Percentiles rank a stretch among this genome's conserved stretches.
Conservation (phyloP, 108 stramenopile species). For the Pseudonitzschia pungens region DNA sequence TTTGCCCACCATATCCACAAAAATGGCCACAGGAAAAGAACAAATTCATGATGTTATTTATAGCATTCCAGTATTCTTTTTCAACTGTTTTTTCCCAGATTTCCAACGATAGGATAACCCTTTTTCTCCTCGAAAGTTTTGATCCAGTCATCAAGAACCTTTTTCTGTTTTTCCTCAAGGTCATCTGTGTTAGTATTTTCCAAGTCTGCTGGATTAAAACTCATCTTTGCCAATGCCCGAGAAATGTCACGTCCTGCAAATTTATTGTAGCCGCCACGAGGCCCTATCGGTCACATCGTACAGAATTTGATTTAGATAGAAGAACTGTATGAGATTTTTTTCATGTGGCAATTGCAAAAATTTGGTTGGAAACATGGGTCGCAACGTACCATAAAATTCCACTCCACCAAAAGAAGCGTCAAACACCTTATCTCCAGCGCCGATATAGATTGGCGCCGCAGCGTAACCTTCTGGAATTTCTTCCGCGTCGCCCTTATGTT, state of each 20-base stretch:
- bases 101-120: constrained; percentile 93
- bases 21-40: neutral
- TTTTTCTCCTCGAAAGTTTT: constrained; percentile 89
- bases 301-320: neutral
- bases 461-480: constrained; percentile 75
- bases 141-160: constrained; percentile 92
- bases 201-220: constrained; percentile 87
- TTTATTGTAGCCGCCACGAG: constrained; percentile 82
- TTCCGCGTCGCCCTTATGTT: constrained; percentile 56
- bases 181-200: constrained; percentile 72
- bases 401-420: constrained; percentile 96
- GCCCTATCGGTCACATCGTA: constrained; percentile 42
- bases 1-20: too few species aligned
- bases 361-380: neutral
- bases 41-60: neutral
- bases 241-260: constrained; percentile 97
- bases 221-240: constrained; percentile 95
- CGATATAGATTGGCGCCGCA: constrained; percentile 82
- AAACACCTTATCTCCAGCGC: constrained; percentile 80
- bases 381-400: constrained; percentile 48
- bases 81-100: constrained; percentile 38
- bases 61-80: neutral
- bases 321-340: neutral
- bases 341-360: constrained; percentile 10
- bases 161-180: constrained; percentile 79